Evolutionary conservation across 805 yeast species (phyloP).

Genomic region (Suhomyces prunicola): DNA sequence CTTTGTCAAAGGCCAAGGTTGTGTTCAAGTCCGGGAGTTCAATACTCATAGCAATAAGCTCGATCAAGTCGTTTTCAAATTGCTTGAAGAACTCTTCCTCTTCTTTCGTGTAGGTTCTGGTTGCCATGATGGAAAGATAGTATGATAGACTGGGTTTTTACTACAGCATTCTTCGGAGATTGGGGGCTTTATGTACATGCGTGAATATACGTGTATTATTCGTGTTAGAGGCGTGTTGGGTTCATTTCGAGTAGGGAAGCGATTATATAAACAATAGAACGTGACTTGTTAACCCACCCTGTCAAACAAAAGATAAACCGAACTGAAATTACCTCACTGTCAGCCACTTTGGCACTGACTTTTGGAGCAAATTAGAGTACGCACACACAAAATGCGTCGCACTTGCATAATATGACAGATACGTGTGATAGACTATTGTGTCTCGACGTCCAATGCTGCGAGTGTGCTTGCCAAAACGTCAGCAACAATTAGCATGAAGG

Average conservation of each 20-base stretch:
- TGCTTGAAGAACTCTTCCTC: slow-evolving; percentile 11
- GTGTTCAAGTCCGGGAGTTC: slow-evolving; percentile 26
- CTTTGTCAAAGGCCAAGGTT: slow-evolving; percentile 16
- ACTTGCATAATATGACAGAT: not conserved
- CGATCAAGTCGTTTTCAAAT: slow-evolving; percentile 22
- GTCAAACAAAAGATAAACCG: not conserved
- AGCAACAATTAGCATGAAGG: not conserved
- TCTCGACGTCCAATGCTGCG: not conserved
- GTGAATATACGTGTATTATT: not conserved
- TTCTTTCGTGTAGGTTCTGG: not conserved
- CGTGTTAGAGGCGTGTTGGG: not conserved
- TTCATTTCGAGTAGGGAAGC: not conserved
- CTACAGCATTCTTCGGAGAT: not conserved
- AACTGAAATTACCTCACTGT: not conserved
- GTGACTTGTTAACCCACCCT: not conserved
- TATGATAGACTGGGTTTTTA: not conserved
- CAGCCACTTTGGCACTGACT: not conserved
- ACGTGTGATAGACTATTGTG: not conserved
- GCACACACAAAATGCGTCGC: not conserved
- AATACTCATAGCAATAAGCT: slow-evolving; percentile 23
- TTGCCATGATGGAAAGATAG: not conserved
- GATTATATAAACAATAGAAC: not conserved
- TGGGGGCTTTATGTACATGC: not conserved
- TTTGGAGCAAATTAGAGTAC: not conserved
- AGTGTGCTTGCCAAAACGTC: not conserved